Percentiles rank a stretch among this genome's conserved stretches.
These are phyloP conservation scores for Westerdykella aurantiaca DNA, from an alignment of 2,329 filamentous ascomycete species.

Conservation along the genomic window DNA sequence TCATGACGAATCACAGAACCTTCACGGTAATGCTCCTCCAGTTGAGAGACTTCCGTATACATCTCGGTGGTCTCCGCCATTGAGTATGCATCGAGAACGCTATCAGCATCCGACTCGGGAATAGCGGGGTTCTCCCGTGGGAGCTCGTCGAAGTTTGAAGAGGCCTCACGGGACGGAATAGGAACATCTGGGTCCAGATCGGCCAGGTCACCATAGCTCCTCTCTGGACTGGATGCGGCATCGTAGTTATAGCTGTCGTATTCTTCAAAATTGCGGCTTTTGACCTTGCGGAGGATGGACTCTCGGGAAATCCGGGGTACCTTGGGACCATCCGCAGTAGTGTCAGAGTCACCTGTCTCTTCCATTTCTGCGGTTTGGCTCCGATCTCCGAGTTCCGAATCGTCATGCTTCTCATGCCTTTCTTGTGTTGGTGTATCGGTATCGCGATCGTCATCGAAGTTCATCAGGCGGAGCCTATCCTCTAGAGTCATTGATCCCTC, in stretches of 20 bases:
- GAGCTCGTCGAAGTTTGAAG: constrained; percentile 53
- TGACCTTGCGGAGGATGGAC: constrained; percentile 84
- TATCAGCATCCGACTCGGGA: constrained; percentile 49
- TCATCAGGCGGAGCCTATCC: constrained; percentile 81
- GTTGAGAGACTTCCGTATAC: constrained; percentile 47
- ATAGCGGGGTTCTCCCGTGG: constrained; percentile 58
- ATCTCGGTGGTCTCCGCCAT: constrained; percentile 55
- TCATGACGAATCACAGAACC: constrained; percentile 54
- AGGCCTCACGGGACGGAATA: constrained; percentile 77
- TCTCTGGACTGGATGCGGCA: constrained; percentile 51
- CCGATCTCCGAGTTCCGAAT: constrained; percentile 17
- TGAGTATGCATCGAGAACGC: constrained; percentile 55
- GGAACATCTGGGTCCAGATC: constrained; percentile 79
- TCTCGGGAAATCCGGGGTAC: constrained; percentile 83
- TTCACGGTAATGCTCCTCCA: constrained; percentile 41
- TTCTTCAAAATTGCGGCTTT: constrained; percentile 54
- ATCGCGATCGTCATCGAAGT: constrained; percentile 56
- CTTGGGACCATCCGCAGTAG: constrained; percentile 50
- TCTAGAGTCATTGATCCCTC: constrained; percentile 74
- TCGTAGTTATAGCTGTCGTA: constrained; percentile 33
- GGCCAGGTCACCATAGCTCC: constrained; percentile 48
- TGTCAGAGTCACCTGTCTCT: constrained; percentile 31
- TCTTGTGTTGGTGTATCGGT: constrained; percentile 34
- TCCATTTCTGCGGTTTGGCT: constrained; percentile 34
- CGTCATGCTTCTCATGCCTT: constrained; percentile 25